Conservation (phyloP, 2,329 filamentous ascomycete species). For the Penicillium digitatum region DNA sequence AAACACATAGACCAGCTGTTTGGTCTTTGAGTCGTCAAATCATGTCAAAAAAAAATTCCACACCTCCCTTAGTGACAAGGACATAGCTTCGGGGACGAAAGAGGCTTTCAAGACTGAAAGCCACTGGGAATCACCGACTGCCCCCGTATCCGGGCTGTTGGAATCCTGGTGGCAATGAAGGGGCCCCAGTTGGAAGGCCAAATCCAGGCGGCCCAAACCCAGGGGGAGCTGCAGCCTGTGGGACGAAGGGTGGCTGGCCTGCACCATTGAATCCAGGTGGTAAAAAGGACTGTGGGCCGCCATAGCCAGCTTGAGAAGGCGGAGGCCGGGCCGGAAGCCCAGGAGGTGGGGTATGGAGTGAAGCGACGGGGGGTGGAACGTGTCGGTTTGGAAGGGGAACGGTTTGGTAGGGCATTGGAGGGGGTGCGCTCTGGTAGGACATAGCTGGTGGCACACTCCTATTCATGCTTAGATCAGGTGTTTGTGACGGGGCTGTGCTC, state of each 20-base stretch:
- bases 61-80: not conserved
- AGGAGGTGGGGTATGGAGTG: conserved; percentile 46
- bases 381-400: conserved; percentile 49
- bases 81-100: not conserved
- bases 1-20: not conserved
- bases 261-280: conserved; percentile 38
- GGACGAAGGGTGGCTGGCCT: conserved; percentile 29
- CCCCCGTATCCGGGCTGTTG: conserved; percentile 40
- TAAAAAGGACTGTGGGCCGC: conserved; percentile 51
- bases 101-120: not conserved
- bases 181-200: conserved; percentile 32
- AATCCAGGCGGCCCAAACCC: conserved; percentile 53
- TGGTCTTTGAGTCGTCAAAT: conserved; percentile 11
- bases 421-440: conserved; percentile 43
- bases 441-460: conserved; percentile 40
- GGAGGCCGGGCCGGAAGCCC: conserved; percentile 66
- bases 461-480: conserved; percentile 35
- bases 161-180: conserved; percentile 42
- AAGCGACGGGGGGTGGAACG: conserved; percentile 52
- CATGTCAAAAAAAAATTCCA: not conserved
- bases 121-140: conserved; percentile 30
- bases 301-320: conserved; percentile 63
- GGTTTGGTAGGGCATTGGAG: conserved; percentile 42
- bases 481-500: conserved; percentile 26
- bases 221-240: conserved; percentile 42